Percentiles rank a stretch among this genome's conserved stretches.
Evolutionary conservation across 2,329 filamentous ascomycete species (phyloP).

Genomic region (Xylaria polymorpha): DNA sequence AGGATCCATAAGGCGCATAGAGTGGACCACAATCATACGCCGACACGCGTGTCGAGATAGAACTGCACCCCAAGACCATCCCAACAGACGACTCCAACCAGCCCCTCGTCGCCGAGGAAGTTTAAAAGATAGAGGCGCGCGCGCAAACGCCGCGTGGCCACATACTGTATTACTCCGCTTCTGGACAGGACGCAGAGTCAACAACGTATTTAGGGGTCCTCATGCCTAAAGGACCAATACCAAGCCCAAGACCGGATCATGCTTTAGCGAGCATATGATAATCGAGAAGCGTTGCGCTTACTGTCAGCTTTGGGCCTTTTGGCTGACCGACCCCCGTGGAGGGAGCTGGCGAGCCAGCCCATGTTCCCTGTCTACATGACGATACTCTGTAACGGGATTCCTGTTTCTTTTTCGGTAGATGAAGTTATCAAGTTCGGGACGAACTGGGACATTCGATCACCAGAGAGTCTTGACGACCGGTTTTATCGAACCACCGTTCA

Average conservation of each 20-base stretch:
- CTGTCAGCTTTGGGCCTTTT: conserved; percentile 9
- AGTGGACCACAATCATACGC: background rate
- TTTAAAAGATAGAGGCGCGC: background rate
- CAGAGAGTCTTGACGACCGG: background rate
- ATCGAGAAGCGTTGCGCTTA: conserved; percentile 12
- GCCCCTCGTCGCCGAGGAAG: background rate
- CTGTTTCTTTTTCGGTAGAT: background rate
- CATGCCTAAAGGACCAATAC: background rate
- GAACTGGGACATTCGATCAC: background rate
- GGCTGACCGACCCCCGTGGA: conserved; percentile 11
- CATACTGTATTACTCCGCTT: background rate
- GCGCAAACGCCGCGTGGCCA: conserved; percentile 1
- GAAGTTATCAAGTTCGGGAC: background rate
- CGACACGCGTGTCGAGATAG: background rate
- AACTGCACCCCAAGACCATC: background rate
- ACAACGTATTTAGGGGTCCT: background rate
- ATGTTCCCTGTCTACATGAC: conserved; percentile 14
- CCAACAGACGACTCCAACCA: background rate
- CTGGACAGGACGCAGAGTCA: background rate
- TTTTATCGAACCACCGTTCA: background rate
- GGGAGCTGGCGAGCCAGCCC: background rate
- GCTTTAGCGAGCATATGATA: conserved; percentile 11
- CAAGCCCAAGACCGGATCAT: background rate
- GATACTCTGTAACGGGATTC: background rate
- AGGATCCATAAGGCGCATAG: background rate